Evolutionary conservation across 345 rosid species (phyloP).

Genomic region (Rhizophora apiculata): DNA sequence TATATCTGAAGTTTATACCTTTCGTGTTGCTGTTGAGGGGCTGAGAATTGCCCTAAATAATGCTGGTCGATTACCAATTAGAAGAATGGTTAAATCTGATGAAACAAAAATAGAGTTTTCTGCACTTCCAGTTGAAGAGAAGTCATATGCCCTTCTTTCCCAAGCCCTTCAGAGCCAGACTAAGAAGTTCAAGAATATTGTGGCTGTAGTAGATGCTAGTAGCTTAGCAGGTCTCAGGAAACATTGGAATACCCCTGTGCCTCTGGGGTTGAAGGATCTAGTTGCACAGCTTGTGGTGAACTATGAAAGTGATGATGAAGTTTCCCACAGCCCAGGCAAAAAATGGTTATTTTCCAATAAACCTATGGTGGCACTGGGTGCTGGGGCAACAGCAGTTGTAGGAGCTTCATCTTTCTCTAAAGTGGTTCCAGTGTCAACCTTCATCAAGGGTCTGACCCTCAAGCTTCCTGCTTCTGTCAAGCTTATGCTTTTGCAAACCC

Average conservation of each 20-base stretch:
- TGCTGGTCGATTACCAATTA: no score
- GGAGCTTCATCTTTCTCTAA: conserved; percentile 83
- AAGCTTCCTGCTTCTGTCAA: conserved; percentile 42
- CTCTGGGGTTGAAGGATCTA: conserved; percentile 63
- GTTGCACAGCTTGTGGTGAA: conserved; percentile 36
- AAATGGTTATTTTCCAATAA: conserved; percentile 48
- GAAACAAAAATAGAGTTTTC: conserved; percentile 44
- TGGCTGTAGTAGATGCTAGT: conserved; percentile 40
- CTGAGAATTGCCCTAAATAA: no score
- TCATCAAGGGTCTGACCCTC: conserved; percentile 52
- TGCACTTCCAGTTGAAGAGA: conserved; percentile 69
- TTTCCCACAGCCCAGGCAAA: conserved; percentile 32
- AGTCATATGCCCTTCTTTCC: conserved; percentile 70
- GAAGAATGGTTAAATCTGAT: neutral
- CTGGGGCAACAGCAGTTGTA: conserved; percentile 79
- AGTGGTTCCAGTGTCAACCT: conserved; percentile 65
- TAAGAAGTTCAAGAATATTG: conserved; percentile 59
- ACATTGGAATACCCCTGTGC: conserved; percentile 28
- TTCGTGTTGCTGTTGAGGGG: conserved; percentile 30
- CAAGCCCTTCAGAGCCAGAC: conserved; percentile 75
- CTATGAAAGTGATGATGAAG: conserved; percentile 25
- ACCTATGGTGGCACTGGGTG: conserved; percentile 81
- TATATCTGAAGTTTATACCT: conserved; percentile 72
- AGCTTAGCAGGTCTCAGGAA: no score
- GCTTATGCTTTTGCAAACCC: no score